Percentiles rank a stretch among this genome's conserved stretches.
These are phyloP conservation scores for Hevea brasiliensis DNA, from an alignment of 345 rosid species.

Conservation along the genomic window DNA sequence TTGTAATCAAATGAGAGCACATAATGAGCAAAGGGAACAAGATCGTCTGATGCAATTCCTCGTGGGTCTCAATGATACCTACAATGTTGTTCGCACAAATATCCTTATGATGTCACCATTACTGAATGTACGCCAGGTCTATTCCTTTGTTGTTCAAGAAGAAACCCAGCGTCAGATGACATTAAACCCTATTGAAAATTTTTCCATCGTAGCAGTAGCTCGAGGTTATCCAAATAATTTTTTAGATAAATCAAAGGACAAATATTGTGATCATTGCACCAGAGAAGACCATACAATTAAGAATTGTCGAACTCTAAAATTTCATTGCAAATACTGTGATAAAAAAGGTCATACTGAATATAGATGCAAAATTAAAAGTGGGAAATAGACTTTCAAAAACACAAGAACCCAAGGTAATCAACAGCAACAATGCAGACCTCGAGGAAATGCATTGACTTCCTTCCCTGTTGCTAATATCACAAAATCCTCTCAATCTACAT, in stretches of 20 bases:
- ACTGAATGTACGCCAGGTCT: background rate
- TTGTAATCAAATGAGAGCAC: too few relatives aligned
- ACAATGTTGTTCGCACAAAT: background rate
- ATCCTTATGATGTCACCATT: conserved; percentile 12
- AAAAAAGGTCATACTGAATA: background rate
- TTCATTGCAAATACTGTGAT: background rate
- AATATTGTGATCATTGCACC: conserved; percentile 1
- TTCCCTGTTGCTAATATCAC: background rate
- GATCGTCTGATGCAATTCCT: conserved; percentile 5
- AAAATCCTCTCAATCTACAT: background rate
- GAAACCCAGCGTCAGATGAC: background rate
- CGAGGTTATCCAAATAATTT: too few relatives aligned
- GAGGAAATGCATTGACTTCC: background rate
- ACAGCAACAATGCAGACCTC: background rate
- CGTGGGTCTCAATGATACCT: background rate
- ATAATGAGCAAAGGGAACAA: background rate
- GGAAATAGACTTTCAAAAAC: background rate
- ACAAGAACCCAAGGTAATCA: background rate
- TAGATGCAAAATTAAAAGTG: background rate
- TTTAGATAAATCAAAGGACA: too few relatives aligned
- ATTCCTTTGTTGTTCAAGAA: background rate
- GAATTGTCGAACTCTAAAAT: background rate
- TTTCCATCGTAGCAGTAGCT: background rate
- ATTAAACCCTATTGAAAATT: background rate
- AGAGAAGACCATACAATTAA: conserved; percentile 3